phyloP scores from a whole-genome alignment of 192 early-diverging fungal species.

The Funneliformis geosporum region DNA sequence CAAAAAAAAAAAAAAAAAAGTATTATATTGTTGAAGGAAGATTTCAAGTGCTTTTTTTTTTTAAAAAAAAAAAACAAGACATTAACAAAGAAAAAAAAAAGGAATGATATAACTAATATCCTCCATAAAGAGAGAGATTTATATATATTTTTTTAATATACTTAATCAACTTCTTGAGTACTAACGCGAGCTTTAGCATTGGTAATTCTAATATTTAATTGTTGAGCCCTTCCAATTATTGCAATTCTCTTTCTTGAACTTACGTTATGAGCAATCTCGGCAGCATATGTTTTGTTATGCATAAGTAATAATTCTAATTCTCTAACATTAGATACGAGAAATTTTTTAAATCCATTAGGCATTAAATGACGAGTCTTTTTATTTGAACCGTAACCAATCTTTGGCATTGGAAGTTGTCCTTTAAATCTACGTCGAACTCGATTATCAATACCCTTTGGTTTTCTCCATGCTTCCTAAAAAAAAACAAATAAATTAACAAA shows the following conservation, averaged over 20 bases:
- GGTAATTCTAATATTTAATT: constrained; percentile 95
- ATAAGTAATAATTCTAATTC: constrained; percentile 97
- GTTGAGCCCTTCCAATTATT: constrained; percentile 92
- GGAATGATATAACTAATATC: background rate
- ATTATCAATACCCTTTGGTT: constrained; percentile 99
- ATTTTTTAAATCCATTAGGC: constrained; percentile 99
- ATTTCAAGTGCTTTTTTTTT: background rate
- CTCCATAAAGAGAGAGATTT: background rate
- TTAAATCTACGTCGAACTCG: constrained; percentile 97
- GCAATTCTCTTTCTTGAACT: constrained; percentile 89
- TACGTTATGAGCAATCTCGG: constrained; percentile 99
- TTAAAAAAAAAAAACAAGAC: background rate
- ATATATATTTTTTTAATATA: background rate
- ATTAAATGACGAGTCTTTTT: constrained; percentile 94
- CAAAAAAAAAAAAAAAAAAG: background rate
- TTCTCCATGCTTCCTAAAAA: constrained; percentile 92
- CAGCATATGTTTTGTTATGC: constrained; percentile 99
- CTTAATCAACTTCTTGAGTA: constrained; percentile 31
- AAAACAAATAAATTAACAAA: background rate
- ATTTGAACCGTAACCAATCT: constrained; percentile 99
- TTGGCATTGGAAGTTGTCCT: constrained; percentile 97
- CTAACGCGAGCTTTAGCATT: constrained; percentile 56
- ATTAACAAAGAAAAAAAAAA: background rate
- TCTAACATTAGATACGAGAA: constrained; percentile 85
- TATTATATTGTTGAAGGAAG: background rate